phyloP scores from a whole-genome alignment of 805 yeast genomes.

The Cephaloascus fragrans region DNA sequence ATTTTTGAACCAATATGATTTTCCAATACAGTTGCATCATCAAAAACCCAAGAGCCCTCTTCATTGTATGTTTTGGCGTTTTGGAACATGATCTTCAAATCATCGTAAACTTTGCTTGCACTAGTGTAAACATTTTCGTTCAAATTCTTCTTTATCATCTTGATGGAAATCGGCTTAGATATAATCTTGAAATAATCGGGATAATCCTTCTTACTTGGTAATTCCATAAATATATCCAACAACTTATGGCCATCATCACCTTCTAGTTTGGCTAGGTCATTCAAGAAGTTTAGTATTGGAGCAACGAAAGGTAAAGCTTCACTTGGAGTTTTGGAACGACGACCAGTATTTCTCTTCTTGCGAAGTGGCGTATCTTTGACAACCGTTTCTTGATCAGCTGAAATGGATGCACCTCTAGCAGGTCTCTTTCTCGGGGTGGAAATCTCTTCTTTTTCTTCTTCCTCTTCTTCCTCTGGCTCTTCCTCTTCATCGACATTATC shows the following conservation, averaged over 20 bases:
- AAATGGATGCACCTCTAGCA: neutral
- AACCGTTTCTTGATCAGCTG: constrained; percentile 3
- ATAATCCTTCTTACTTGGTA: constrained; percentile 67
- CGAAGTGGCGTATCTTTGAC: constrained; percentile 3
- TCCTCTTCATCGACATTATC: constrained; percentile 4
- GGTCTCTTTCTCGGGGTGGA: constrained; percentile 4
- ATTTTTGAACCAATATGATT: constrained; percentile 12
- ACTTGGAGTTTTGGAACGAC: constrained; percentile 6
- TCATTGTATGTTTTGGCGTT: constrained; percentile 74
- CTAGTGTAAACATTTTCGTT: constrained; percentile 21
- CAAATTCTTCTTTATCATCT: constrained; percentile 41
- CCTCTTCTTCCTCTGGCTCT: constrained; percentile 3
- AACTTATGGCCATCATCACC: constrained; percentile 22
- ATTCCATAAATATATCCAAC: constrained; percentile 40
- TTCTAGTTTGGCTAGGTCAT: neutral
- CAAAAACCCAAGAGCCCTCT: constrained; percentile 51
- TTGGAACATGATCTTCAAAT: constrained; percentile 54
- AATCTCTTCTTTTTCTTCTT: constrained; percentile 6
- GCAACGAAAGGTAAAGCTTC: neutral
- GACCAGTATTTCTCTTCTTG: constrained; percentile 5
- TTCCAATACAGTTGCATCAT: constrained; percentile 44
- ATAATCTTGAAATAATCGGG: constrained; percentile 79
- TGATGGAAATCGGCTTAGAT: constrained; percentile 48
- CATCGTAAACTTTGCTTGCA: constrained; percentile 42
- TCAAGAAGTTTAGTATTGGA: neutral